Conservation (phyloP, 352 stramenopile species). For the Globisporangium echinulatum region DNA sequence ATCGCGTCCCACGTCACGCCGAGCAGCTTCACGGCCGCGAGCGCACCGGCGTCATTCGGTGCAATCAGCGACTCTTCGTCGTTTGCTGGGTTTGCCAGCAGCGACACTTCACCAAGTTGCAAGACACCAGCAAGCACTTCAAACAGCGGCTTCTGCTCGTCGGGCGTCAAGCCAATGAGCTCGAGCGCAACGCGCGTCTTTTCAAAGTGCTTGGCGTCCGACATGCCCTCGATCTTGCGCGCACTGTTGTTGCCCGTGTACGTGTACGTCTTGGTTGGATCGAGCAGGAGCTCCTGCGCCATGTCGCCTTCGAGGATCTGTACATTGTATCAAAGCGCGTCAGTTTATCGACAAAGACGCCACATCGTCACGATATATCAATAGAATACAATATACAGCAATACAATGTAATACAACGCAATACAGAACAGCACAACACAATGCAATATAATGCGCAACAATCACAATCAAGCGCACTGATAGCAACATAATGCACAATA, state of each 20-base stretch:
- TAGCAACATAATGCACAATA: neutral
- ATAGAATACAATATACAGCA: too few relatives aligned
- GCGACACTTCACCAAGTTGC: conserved; percentile 91
- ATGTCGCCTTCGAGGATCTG: conserved; percentile 50
- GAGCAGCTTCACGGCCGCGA: conserved; percentile 75
- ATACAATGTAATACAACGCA: too few relatives aligned
- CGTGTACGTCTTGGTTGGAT: conserved; percentile 42
- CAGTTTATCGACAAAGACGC: neutral
- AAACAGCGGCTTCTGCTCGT: conserved; percentile 91
- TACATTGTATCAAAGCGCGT: neutral
- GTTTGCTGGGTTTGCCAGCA: conserved; percentile 65
- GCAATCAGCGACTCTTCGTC: conserved; percentile 74
- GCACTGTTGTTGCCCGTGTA: conserved; percentile 66
- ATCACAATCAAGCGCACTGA: too few relatives aligned
- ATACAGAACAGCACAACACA: too few relatives aligned
- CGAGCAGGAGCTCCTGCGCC: conserved; percentile 39
- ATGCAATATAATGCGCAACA: too few relatives aligned
- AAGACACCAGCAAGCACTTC: conserved; percentile 90
- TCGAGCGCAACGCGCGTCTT: conserved; percentile 65
- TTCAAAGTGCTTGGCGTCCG: conserved; percentile 75
- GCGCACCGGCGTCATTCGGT: conserved; percentile 31
- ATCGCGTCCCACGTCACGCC: conserved; percentile 88
- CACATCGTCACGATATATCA: too few relatives aligned
- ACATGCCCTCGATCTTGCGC: conserved; percentile 65
- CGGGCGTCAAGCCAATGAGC: conserved; percentile 75